Percentiles rank a stretch among this genome's conserved stretches.
phyloP scores from a whole-genome alignment of 2,329 filamentous ascomycete genomes.

The Sphaerulina musiva region DNA sequence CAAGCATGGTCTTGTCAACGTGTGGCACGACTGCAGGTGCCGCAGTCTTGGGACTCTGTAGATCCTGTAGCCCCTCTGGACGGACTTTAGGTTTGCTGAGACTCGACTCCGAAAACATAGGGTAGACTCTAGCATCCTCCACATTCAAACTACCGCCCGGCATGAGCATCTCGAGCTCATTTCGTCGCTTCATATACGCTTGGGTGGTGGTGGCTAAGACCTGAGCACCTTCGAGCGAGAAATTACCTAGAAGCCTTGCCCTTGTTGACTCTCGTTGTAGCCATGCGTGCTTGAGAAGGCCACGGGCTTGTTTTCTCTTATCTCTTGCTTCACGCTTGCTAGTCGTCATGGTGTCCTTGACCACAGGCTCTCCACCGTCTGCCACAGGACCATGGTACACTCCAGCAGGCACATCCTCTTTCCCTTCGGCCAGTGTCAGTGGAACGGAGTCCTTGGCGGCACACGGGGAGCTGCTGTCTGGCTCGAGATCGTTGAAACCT shows the following conservation, averaged over 20 bases:
- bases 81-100: constrained; percentile 11
- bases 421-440: neutral
- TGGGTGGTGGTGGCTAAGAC: constrained; percentile 9
- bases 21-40: neutral
- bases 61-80: constrained; percentile 6
- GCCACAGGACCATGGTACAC: neutral
- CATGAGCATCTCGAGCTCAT: constrained; percentile 17
- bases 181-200: constrained; percentile 16
- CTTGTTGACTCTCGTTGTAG: constrained; percentile 18
- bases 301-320: constrained; percentile 15
- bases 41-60: neutral
- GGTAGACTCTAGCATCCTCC: constrained; percentile 19
- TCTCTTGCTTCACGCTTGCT: constrained; percentile 7
- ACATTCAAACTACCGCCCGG: constrained; percentile 17
- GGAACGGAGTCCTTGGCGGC: neutral
- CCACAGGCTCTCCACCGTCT: neutral
- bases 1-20: neutral
- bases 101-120: constrained; percentile 11
- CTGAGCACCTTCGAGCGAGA: constrained; percentile 8
- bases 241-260: constrained; percentile 11
- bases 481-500: neutral
- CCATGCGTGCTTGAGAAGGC: constrained; percentile 20
- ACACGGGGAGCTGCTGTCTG: neutral
- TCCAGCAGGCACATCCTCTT: neutral
- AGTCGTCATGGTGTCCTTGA: neutral